Percentiles rank a stretch among this genome's conserved stretches.
Evolutionary conservation across 2,329 filamentous ascomycete species (phyloP).

Genomic region (Phaeophleospora eucalypticola): DNA sequence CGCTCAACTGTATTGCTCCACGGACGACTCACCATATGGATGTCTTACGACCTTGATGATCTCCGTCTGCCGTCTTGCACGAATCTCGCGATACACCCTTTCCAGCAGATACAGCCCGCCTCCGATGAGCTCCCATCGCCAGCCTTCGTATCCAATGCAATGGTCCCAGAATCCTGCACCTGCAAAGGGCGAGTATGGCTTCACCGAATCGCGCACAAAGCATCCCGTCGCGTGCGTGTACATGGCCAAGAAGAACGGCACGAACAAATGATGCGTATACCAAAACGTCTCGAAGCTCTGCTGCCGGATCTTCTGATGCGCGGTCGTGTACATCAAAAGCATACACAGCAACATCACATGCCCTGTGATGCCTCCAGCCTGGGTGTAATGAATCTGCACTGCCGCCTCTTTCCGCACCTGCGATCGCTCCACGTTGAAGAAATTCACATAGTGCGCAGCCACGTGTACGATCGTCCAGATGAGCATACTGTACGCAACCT

Average conservation of each 20-base stretch:
- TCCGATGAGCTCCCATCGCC: slow-evolving; percentile 91
- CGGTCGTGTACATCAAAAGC: slow-evolving; percentile 95
- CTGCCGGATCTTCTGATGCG: slow-evolving; percentile 87
- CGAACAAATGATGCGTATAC: slow-evolving; percentile 99
- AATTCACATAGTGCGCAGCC: slow-evolving; percentile 89
- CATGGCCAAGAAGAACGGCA: slow-evolving; percentile 86
- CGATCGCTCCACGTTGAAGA: slow-evolving; percentile 86
- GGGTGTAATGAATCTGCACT: slow-evolving; percentile 83
- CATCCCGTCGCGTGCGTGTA: slow-evolving; percentile 96
- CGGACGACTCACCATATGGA: slow-evolving; percentile 68
- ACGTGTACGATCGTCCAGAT: slow-evolving; percentile 78
- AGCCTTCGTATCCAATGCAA: slow-evolving; percentile 92
- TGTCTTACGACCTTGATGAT: slow-evolving; percentile 94
- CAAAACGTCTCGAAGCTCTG: slow-evolving; percentile 98
- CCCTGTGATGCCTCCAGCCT: slow-evolving; percentile 87
- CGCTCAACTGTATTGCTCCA: slow-evolving; percentile 15
- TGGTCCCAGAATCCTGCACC: slow-evolving; percentile 80
- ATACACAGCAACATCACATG: slow-evolving; percentile 99
- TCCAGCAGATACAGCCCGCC: slow-evolving; percentile 83
- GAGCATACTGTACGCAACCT: slow-evolving; percentile 84
- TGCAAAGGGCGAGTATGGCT: slow-evolving; percentile 77
- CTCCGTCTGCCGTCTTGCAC: slow-evolving; percentile 74
- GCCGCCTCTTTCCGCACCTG: slow-evolving; percentile 78
- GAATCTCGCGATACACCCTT: slow-evolving; percentile 85
- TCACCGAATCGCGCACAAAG: slow-evolving; percentile 80